Conservation (phyloP, 257 asterid genomes). For the Apocynum venetum region DNA sequence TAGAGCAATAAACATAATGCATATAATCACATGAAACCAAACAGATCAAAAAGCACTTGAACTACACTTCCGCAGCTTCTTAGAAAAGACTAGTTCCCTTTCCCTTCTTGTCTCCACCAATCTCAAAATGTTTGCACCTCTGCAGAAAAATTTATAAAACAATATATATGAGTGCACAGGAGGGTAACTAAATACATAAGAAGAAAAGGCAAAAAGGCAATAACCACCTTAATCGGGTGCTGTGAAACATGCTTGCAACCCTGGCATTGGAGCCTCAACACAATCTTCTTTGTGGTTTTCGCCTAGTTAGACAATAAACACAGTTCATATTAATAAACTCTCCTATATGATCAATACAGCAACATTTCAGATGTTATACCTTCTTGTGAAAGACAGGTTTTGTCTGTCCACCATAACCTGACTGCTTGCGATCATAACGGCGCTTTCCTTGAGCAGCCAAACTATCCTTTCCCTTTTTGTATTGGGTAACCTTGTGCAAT, state of each 20-base stretch:
- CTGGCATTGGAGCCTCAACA: constrained; percentile 68
- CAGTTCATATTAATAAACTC: not conserved
- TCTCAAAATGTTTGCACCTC: constrained; percentile 28
- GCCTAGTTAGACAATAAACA: constrained; percentile 29
- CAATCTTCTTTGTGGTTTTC: constrained; percentile 72
- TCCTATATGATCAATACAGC: not conserved
- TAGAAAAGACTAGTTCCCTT: constrained; percentile 21
- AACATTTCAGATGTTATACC: constrained; percentile 26
- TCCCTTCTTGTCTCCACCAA: constrained; percentile 27
- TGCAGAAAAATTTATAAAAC: not conserved
- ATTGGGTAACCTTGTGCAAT: constrained; percentile 15
- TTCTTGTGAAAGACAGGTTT: constrained; percentile 85
- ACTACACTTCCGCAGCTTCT: not conserved
- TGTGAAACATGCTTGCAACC: constrained; percentile 70
- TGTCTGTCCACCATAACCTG: constrained; percentile 85
- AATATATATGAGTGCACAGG: not conserved
- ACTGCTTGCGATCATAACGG: constrained; percentile 76
- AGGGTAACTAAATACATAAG: not conserved
- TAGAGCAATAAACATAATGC: not conserved
- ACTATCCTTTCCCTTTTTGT: constrained; percentile 33
- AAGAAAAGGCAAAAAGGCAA: not conserved
- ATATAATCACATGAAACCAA: not conserved
- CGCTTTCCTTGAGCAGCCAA: constrained; percentile 79
- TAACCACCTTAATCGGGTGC: constrained; percentile 57
- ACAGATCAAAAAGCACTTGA: not conserved